phyloP scores from a whole-genome alignment of 163 green algal genomes.

The Prototheca stagnorum region DNA sequence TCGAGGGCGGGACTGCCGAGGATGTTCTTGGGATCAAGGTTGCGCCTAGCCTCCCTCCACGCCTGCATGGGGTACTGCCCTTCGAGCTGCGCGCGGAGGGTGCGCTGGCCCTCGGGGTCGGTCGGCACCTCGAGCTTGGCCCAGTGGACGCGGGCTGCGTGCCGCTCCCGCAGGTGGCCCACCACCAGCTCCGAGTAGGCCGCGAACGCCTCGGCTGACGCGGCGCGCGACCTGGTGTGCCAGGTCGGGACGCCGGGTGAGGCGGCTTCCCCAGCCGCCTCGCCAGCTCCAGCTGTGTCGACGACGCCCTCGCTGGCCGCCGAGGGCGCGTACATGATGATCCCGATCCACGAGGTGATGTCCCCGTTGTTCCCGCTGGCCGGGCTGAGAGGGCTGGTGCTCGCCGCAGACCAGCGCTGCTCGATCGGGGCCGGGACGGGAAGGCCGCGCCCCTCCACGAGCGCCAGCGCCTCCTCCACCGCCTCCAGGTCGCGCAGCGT shows the following conservation, averaged over 20 bases:
- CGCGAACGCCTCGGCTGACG: slow-evolving; percentile 24
- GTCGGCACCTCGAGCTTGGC: slow-evolving; percentile 82
- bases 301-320: slow-evolving; percentile 18
- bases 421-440: slow-evolving; percentile 76
- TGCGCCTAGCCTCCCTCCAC: slow-evolving; percentile 39
- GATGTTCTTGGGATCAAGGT: slow-evolving; percentile 77
- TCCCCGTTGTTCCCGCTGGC: slow-evolving; percentile 16
- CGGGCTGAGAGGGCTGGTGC: slow-evolving; percentile 55
- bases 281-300: too few relatives aligned
- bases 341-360: slow-evolving; percentile 81
- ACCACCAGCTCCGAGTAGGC: slow-evolving; percentile 46
- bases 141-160: slow-evolving; percentile 77
- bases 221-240: neutral
- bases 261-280: neutral
- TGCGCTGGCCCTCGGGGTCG: slow-evolving; percentile 7
- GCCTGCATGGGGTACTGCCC: slow-evolving; percentile 40
- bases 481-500: slow-evolving; percentile 53
- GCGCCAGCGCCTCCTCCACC: slow-evolving; percentile 41
- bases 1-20: slow-evolving; percentile 64
- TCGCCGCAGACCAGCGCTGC: slow-evolving; percentile 76
- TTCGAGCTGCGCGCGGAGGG: slow-evolving; percentile 33
- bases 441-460: slow-evolving; percentile 25
- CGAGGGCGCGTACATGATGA: slow-evolving; percentile 93
- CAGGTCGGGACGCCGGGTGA: neutral
- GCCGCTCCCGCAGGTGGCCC: slow-evolving; percentile 46